A percentile compares a stretch with the other conserved stretches of the same genome.
Conservation (phyloP, 2,329 filamentous ascomycete species). For the Neocatenulostroma microsporum region DNA sequence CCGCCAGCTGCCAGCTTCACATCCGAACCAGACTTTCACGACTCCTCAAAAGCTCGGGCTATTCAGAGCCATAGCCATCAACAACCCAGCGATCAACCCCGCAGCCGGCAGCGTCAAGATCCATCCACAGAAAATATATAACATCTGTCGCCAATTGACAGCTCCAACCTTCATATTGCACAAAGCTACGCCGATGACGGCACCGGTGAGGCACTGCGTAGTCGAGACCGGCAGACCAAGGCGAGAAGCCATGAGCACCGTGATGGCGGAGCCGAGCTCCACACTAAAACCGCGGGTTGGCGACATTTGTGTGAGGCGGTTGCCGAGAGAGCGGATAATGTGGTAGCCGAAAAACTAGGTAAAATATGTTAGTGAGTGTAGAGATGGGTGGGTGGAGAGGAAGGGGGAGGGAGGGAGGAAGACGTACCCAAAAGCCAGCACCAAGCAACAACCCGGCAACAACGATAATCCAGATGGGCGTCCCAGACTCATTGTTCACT, state of each 20-base stretch:
- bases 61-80: slow-evolving; percentile 6
- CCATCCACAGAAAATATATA: slow-evolving; percentile 53
- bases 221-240: slow-evolving; percentile 56
- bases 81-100: slow-evolving; percentile 48
- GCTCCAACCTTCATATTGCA: slow-evolving; percentile 50
- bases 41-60: slow-evolving; percentile 4
- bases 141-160: slow-evolving; percentile 56
- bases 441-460: slow-evolving; percentile 47
- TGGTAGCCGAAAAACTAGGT: slow-evolving; percentile 57
- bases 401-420: too few species aligned
- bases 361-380: too few species aligned
- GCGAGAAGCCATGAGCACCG: slow-evolving; percentile 55
- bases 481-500: slow-evolving; percentile 40
- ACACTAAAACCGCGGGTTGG: slow-evolving; percentile 52
- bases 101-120: slow-evolving; percentile 51
- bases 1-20: too few species aligned
- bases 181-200: slow-evolving; percentile 54
- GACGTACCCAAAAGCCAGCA: slow-evolving; percentile 52
- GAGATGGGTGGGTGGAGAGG: too few species aligned
- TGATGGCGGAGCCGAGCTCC: slow-evolving; percentile 54
- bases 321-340: slow-evolving; percentile 55
- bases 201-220: slow-evolving; percentile 55
- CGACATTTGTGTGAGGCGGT: slow-evolving; percentile 54
- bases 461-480: slow-evolving; percentile 54
- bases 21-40: too few species aligned